Conservation (phyloP, 129 eudicot species). For the Helichrysum umbraculigerum region DNA sequence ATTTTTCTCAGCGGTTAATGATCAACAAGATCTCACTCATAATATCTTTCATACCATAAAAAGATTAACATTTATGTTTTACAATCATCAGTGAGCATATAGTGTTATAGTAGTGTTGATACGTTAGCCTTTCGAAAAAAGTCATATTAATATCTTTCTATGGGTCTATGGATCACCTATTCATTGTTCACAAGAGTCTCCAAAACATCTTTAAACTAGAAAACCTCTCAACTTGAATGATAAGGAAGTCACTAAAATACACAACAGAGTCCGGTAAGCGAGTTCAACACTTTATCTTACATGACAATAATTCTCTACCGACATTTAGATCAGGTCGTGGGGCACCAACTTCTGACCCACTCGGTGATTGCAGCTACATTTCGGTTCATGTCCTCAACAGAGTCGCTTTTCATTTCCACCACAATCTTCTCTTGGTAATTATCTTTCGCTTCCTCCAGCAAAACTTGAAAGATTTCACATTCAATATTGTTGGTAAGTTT, state of each 20-base stretch:
- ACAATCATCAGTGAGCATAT: neutral
- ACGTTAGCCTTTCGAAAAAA: neutral
- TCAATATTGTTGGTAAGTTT: slow-evolving; percentile 87
- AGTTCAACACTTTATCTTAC: neutral
- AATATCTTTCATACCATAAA: neutral
- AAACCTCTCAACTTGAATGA: neutral
- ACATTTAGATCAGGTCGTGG: slow-evolving; percentile 18
- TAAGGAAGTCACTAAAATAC: neutral
- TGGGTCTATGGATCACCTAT: neutral
- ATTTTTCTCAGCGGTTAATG: neutral
- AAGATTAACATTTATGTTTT: neutral
- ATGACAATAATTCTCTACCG: neutral
- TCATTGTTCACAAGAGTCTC: neutral
- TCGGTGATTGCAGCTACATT: slow-evolving; percentile 58
- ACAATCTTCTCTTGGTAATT: slow-evolving; percentile 73
- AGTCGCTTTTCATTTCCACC: slow-evolving; percentile 66
- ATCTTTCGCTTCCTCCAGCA: slow-evolving; percentile 89
- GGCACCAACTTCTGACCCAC: slow-evolving; percentile 74
- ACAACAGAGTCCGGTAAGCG: neutral
- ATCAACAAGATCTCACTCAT: neutral
- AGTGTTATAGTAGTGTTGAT: neutral
- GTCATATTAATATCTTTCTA: neutral
- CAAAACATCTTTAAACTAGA: neutral
- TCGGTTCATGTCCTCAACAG: slow-evolving; percentile 73
- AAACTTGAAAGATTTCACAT: slow-evolving; percentile 88